Evolutionary conservation across 805 yeast genomes (phyloP), one percentile per base, ranked within the genome.

Genomic region (Yamadazyma ubonensis): DNA sequence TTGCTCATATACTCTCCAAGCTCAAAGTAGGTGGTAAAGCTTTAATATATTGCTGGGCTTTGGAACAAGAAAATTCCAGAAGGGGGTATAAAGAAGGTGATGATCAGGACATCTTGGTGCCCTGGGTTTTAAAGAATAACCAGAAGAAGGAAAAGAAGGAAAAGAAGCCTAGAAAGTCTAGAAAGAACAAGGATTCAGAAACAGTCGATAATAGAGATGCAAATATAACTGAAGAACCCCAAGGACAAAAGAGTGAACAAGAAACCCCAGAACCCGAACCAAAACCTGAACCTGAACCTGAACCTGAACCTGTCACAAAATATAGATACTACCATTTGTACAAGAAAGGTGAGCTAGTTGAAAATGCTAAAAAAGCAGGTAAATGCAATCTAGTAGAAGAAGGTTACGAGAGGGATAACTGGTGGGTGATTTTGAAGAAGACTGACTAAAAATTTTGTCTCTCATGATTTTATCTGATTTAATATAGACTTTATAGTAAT

Each of bases 321-420:
- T 83, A 84, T 64, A 74, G 99, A 51, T 93, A 81, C 55, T 93
- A 93, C 54, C 99, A 93, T 58, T 63, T 93, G 33, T 93, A 93
- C 59, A 75, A 73, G 41, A 63, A 84, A 45, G 97, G 96, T 1
- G 99, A 93, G 57, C 68, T 93, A 31, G 83, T 74, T 33, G 76
- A 75, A 4, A 87, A 91, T 53, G 85, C 86, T 18, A 54, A 50
- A 15, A 54, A 55, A 18, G 96, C 96, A 0, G 96, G 96, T 2
- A 90, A 83, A 1, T 63, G 67, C 35, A 49, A 40, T 3, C 70
- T 90, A 0, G 70, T 84, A 0, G 78, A 75, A 19, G 66, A 75
- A 30, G 99, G 99, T 0, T 93, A 91, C 56, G 98, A 93, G 58
- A 78, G 76, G 55, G 99, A 91, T 57, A 91, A 91, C 54, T 93